phyloP scores from a whole-genome alignment of 108 stramenopile species.

The Fragilariopsis cylindrus region DNA sequence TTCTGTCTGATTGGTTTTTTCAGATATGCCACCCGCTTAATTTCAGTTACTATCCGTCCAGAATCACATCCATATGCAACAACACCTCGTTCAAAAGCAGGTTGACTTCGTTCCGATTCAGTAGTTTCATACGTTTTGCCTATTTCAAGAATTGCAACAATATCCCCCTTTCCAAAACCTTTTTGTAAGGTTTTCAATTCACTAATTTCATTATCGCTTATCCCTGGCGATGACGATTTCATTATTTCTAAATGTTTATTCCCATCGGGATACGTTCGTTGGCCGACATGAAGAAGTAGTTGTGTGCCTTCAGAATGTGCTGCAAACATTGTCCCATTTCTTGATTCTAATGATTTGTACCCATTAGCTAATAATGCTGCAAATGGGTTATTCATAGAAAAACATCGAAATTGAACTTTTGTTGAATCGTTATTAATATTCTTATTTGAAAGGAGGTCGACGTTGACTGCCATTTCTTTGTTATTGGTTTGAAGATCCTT shows the following conservation, averaged over 20 bases:
- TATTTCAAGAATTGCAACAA: conserved; percentile 71
- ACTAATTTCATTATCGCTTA: conserved; percentile 54
- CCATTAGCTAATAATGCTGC: conserved; percentile 80
- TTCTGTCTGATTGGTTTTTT: conserved; percentile 45
- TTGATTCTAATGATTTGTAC: conserved; percentile 76
- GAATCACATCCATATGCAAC: conserved; percentile 65
- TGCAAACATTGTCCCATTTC: conserved; percentile 84
- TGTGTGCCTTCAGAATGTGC: conserved; percentile 65
- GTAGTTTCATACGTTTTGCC: conserved; percentile 74
- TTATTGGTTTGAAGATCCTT: conserved; percentile 32
- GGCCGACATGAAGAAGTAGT: conserved; percentile 78
- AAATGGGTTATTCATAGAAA: conserved; percentile 85
- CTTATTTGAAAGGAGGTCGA: neutral
- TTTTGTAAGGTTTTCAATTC: conserved; percentile 53
- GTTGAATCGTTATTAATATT: conserved; percentile 16
- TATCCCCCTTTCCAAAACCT: conserved; percentile 62
- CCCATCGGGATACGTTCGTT: conserved; percentile 77
- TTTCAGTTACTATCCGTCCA: conserved; percentile 70
- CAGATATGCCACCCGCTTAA: conserved; percentile 61
- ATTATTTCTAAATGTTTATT: conserved; percentile 68
- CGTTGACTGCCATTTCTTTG: conserved; percentile 35
- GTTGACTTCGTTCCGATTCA: conserved; percentile 47
- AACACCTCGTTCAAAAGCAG: conserved; percentile 62
- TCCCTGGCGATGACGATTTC: conserved; percentile 45
- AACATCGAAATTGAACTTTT: conserved; percentile 44